phyloP scores from a whole-genome alignment of 2,329 filamentous ascomycete species.

The Dactylellina drechsleri region DNA sequence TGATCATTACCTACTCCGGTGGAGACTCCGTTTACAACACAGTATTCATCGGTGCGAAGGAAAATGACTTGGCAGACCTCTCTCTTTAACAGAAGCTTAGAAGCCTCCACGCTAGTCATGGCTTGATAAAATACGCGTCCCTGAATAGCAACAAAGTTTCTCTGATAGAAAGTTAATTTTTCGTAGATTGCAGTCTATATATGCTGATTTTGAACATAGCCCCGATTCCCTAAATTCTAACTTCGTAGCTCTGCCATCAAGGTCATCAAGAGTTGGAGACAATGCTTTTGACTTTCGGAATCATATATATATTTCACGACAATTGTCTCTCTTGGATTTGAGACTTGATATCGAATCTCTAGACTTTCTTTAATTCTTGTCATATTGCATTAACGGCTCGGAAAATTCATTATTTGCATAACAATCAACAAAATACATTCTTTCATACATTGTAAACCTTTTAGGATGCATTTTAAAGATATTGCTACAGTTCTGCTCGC shows the following conservation, averaged over 20 bases:
- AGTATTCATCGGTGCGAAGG: too few species aligned
- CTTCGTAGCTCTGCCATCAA: background rate
- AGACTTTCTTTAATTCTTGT: background rate
- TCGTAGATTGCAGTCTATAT: slow-evolving; percentile 1
- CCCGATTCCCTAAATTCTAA: background rate
- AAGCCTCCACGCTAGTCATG: background rate
- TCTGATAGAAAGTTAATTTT: slow-evolving; percentile 1
- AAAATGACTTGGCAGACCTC: background rate
- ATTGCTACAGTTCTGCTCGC: slow-evolving; percentile 22
- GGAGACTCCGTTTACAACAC: too few species aligned
- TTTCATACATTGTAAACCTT: background rate
- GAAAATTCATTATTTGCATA: too few species aligned
- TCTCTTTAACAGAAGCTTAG: background rate
- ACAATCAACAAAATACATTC: background rate
- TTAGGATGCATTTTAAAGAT: slow-evolving; percentile 34
- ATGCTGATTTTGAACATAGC: slow-evolving; percentile 22
- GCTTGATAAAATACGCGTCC: background rate
- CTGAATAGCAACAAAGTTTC: slow-evolving; percentile 42
- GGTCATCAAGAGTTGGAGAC: background rate
- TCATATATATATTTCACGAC: background rate
- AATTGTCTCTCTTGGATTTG: background rate
- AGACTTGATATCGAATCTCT: background rate
- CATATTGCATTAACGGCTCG: background rate
- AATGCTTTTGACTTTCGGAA: background rate
- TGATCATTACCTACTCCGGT: too few species aligned